phyloP scores from a whole-genome alignment of 768 basidiomycete genomes.

The Tricholoma terreum region DNA sequence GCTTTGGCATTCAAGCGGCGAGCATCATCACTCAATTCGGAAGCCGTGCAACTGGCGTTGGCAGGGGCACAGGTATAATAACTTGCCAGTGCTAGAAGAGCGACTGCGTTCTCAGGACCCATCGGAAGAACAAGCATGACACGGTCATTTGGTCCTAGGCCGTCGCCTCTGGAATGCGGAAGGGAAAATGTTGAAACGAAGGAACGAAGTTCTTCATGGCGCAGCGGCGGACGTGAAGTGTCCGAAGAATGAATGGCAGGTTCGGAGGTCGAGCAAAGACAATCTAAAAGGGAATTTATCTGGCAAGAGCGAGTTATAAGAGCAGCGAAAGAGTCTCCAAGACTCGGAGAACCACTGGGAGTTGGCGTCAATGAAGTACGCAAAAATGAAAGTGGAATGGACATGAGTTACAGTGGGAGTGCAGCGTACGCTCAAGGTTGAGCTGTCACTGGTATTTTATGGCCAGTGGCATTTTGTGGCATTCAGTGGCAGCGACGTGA shows the following conservation, averaged over 20 bases:
- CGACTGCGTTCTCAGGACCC: slow-evolving; percentile 45
- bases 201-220: slow-evolving; percentile 31
- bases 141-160: slow-evolving; percentile 41
- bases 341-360: slow-evolving; percentile 26
- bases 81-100: slow-evolving; percentile 38
- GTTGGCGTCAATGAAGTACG: slow-evolving; percentile 20
- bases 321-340: slow-evolving; percentile 37
- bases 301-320: slow-evolving; percentile 26
- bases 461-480: no score
- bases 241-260: slow-evolving; percentile 42
- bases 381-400: slow-evolving; percentile 33
- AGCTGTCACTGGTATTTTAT: no score
- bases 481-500: no score
- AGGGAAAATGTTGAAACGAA: slow-evolving; percentile 40
- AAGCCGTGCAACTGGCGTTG: slow-evolving; percentile 42
- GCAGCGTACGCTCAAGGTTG: no score
- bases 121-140: slow-evolving; percentile 44
- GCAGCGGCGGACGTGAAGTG: slow-evolving; percentile 31
- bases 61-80: slow-evolving; percentile 48
- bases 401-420: slow-evolving; percentile 15
- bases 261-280: slow-evolving; percentile 29
- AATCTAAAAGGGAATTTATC: slow-evolving; percentile 38
- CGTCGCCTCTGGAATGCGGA: slow-evolving; percentile 28
- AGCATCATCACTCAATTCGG: slow-evolving; percentile 43
- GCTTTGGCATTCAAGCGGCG: slow-evolving; percentile 36